Evolutionary conservation across 2,329 filamentous ascomycete genomes (phyloP).

Genomic region (Teratosphaeria epicoccoides): DNA sequence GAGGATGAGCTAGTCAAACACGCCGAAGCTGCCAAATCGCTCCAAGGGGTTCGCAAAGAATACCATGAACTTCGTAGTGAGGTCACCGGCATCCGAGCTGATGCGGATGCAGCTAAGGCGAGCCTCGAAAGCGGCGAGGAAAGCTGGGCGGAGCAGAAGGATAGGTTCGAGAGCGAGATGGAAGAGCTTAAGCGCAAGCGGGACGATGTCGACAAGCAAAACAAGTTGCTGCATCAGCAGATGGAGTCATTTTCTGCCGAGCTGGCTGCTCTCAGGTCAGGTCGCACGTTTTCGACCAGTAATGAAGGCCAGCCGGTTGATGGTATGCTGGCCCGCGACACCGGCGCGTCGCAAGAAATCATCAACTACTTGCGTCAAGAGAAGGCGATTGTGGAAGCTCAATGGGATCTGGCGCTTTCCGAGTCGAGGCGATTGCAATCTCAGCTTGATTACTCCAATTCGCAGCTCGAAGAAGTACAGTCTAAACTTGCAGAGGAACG

Average conservation of each 20-base stretch:
- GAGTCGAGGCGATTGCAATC: conserved; percentile 83
- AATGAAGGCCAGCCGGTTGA: conserved; percentile 40
- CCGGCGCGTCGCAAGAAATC: conserved; percentile 69
- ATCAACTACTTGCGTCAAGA: conserved; percentile 86
- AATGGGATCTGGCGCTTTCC: conserved; percentile 78
- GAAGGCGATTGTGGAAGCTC: conserved; percentile 97
- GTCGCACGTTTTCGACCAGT: conserved; percentile 38
- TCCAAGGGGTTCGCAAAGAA: conserved; percentile 69
- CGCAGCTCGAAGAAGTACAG: conserved; percentile 77
- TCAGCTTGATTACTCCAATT: conserved; percentile 76
- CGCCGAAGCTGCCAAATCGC: conserved; percentile 78
- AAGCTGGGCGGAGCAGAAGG: conserved; percentile 76
- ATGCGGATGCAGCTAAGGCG: conserved; percentile 76
- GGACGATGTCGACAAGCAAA: conserved; percentile 79
- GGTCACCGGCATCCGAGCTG: conserved; percentile 60
- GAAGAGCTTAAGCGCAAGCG: conserved; percentile 54
- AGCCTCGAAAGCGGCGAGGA: conserved; percentile 69
- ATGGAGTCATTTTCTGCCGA: conserved; percentile 68
- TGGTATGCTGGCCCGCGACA: conserved; percentile 46
- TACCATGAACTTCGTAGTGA: conserved; percentile 74
- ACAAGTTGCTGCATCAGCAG: conserved; percentile 80
- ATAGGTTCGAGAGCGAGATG: conserved; percentile 74
- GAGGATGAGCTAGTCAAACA: conserved; percentile 92
- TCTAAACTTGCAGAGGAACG: conserved; percentile 88
- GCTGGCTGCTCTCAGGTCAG: conserved; percentile 69